Conservation (phyloP, 164 flowering plant species). For the Stephania cephalantha region DNA sequence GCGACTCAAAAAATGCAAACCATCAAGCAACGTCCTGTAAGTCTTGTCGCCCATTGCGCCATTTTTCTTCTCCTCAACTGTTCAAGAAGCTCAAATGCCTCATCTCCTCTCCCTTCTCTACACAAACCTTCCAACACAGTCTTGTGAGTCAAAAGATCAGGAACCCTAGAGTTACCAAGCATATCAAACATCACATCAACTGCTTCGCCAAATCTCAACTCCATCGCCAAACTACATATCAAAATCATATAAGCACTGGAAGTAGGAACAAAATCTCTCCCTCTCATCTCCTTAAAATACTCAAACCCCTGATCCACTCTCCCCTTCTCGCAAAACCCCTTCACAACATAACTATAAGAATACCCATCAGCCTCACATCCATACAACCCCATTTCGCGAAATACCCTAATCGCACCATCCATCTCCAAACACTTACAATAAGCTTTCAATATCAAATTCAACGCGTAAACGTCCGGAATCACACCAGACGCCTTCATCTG, state of each 20-base stretch:
- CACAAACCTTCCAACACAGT: constrained; percentile 74
- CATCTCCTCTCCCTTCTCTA: constrained; percentile 55
- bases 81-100: constrained; percentile 64
- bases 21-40: constrained; percentile 20
- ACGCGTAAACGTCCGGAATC: constrained; percentile 53
- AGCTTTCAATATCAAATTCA: constrained; percentile 87
- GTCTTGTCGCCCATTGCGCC: constrained; percentile 34
- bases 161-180: constrained; percentile 50
- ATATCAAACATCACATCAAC: constrained; percentile 50
- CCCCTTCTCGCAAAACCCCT: constrained; percentile 83
- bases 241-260: constrained; percentile 51
- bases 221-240: constrained; percentile 74
- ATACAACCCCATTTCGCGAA: constrained; percentile 81
- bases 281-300: constrained; percentile 72
- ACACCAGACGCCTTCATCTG: constrained; percentile 83
- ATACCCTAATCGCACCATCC: constrained; percentile 71
- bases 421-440: constrained; percentile 60
- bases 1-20: constrained; percentile 15
- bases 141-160: constrained; percentile 74
- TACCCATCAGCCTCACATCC: constrained; percentile 62
- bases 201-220: constrained; percentile 58
- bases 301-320: constrained; percentile 46
- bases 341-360: constrained; percentile 54
- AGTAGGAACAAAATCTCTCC: constrained; percentile 48
- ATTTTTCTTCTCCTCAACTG: constrained; percentile 56